Conservation (phyloP, 139 green algal species). For the Chlamydomonas incerta region DNA sequence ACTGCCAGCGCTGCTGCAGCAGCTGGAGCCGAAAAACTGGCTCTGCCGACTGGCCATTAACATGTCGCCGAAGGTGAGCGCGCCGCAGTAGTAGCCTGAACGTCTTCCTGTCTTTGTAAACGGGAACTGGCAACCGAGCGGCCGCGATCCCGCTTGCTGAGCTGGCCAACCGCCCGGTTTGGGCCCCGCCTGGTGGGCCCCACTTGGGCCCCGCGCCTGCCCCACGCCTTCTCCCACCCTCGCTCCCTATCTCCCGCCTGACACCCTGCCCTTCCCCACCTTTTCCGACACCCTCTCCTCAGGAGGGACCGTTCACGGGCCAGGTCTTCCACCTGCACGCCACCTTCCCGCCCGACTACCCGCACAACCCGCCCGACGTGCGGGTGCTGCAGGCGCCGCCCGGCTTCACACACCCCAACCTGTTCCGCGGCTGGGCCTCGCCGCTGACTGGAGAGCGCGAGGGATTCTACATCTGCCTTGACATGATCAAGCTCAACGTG, state of each 20-base stretch:
- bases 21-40: background rate
- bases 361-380: slow-evolving; percentile 1
- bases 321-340: slow-evolving; percentile 37
- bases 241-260: too few relatives aligned
- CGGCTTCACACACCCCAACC: slow-evolving; percentile 29
- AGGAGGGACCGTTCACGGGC: background rate
- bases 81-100: too few relatives aligned
- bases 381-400: background rate
- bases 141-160: too few relatives aligned
- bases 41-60: background rate
- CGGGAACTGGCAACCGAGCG: too few relatives aligned
- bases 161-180: too few relatives aligned
- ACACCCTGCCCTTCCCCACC: too few relatives aligned
- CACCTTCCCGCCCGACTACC: slow-evolving; percentile 39
- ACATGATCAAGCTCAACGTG: slow-evolving; percentile 41
- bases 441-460: background rate
- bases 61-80: background rate
- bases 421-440: background rate
- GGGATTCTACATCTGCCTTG: slow-evolving; percentile 44
- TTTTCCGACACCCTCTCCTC: too few relatives aligned
- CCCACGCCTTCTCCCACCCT: too few relatives aligned
- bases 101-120: too few relatives aligned
- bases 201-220: too few relatives aligned
- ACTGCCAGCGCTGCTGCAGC: background rate
- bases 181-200: too few relatives aligned